Evolutionary conservation across 2,329 filamentous ascomycete species (phyloP), one percentile per base, ranked within the genome.

Genomic region (Hymenoscyphus fraxineus): DNA sequence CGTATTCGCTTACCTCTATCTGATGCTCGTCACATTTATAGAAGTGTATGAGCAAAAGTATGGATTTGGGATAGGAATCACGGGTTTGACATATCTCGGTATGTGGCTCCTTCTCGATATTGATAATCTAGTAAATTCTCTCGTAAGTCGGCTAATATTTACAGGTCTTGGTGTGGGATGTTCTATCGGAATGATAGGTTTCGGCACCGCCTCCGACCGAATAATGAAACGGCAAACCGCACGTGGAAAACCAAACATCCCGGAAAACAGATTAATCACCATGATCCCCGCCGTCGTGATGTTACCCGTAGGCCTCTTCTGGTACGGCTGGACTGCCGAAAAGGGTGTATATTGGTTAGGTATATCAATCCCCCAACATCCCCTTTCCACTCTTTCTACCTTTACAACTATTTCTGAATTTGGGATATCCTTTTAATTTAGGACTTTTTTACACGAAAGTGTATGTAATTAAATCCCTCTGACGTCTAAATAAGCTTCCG

Each of bases 1-100:
- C 0, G 69, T 83, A 0, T 85, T 84, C 65, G 80, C 82, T 27
- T 75, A 82, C 0, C 72, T 84, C 0, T 85, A 83, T 68, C 81
- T 80, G 0, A 81, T 83, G 59, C 75, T 84, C 2, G 77, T 79
- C 1, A 81, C 82, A 0, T 83, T 80, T 71, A 75, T 78, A 0
- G 79, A 77, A 55, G 79, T 85, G 54, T 85, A 82, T 63, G 74
- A 76, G 22, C 61, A 74, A 3, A 76, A 75, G 0, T 81, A 82
- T 57, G 75, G 72, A 6, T 77, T 81, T 22, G 69, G 66, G 0
- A 70, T 76, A 1, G 78, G 78, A 0, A 69, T 78, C 0, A 73
- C 77, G 16, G 78, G 78, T 57, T 72, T 80, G 39, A 73, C 75
- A 39, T 82, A 79, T 70, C 65, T 78, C 5, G 75, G 77, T 35